Conservation (phyloP, 768 basidiomycete species). For the Multifurca ochricompacta region DNA sequence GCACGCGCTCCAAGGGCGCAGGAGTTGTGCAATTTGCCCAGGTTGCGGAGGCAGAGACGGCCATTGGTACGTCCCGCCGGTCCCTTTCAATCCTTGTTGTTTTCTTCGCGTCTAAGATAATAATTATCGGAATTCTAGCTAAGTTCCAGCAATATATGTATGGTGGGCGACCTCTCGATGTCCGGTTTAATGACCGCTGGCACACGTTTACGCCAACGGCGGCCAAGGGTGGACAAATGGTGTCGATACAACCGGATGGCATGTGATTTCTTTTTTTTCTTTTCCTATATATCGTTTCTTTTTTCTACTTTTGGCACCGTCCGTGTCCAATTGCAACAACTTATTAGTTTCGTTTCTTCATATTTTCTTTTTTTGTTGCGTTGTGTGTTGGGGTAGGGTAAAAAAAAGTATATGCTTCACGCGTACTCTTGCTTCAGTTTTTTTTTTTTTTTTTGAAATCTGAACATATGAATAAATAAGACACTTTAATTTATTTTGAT, state of each 20-base stretch:
- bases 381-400: too few species aligned
- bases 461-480: too few species aligned
- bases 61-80: constrained; percentile 53
- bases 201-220: constrained; percentile 87
- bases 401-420: too few species aligned
- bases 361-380: too few species aligned
- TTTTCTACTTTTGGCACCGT: too few species aligned
- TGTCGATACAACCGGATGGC: constrained; percentile 54
- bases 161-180: constrained; percentile 83
- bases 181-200: constrained; percentile 93
- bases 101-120: constrained; percentile 1
- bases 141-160: constrained; percentile 97
- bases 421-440: too few species aligned
- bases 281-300: too few species aligned
- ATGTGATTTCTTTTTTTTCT: too few species aligned
- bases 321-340: too few species aligned
- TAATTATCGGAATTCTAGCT: constrained; percentile 38
- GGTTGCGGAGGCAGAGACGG: constrained; percentile 85
- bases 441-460: too few species aligned
- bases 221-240: constrained; percentile 77
- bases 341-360: too few species aligned
- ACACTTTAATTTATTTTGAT: too few species aligned
- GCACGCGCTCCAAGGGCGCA: constrained; percentile 85
- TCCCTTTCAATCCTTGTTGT: not conserved
- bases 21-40: constrained; percentile 94